Evolutionary conservation across 768 basidiomycete genomes (phyloP).

Genomic region (Boletus vermiculosoides): DNA sequence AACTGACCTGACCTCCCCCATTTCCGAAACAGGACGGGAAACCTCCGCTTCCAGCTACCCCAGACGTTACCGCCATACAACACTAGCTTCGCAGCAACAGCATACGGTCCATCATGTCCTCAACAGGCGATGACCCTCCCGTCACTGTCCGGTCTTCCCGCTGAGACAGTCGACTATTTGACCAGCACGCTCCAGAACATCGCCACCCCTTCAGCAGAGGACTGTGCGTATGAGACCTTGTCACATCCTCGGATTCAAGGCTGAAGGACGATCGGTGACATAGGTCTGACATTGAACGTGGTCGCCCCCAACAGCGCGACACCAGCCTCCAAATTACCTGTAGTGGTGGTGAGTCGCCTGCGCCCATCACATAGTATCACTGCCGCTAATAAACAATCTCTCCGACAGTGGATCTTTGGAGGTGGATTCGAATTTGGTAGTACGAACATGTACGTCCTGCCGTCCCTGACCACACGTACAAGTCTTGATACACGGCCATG

Average conservation of each 20-base stretch:
- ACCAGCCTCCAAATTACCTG: constrained; percentile 46
- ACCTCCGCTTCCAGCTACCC: constrained; percentile 35
- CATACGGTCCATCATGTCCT: constrained; percentile 10
- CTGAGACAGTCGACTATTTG: constrained; percentile 19
- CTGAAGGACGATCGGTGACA: background rate
- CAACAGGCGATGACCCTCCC: constrained; percentile 9
- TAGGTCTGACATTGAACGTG: constrained; percentile 54
- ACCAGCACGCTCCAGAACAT: constrained; percentile 30
- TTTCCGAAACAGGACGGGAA: constrained; percentile 25
- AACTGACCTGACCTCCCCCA: background rate
- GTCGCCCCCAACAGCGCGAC: constrained; percentile 43
- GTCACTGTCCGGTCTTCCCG: constrained; percentile 9
- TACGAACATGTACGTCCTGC: constrained; percentile 8
- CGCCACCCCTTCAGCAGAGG: constrained; percentile 39
- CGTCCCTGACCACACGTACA: too few relatives aligned
- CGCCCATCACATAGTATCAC: background rate
- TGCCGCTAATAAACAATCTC: background rate
- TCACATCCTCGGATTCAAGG: background rate
- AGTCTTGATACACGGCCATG: background rate
- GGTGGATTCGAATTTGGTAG: constrained; percentile 38
- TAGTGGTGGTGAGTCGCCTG: constrained; percentile 45
- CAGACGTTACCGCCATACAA: constrained; percentile 6
- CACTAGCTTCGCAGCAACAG: constrained; percentile 3
- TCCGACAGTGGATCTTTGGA: constrained; percentile 33
- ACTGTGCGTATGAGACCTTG: constrained; percentile 40